These are phyloP conservation scores for Calonectria honghensis DNA, from an alignment of 2,329 filamentous ascomycete species.

Conservation along the genomic window DNA sequence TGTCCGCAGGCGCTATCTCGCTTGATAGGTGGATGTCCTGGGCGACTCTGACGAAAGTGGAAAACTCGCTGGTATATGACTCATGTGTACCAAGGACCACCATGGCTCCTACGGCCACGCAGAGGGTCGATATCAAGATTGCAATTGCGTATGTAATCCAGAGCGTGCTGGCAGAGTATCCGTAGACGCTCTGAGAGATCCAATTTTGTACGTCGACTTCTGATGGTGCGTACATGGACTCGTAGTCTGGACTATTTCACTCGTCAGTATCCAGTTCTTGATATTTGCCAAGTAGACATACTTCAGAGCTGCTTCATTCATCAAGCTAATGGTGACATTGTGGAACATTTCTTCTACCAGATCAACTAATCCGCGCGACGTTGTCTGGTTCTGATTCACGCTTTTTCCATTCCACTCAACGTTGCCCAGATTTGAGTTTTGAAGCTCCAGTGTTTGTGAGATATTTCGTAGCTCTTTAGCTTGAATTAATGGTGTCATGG, in stretches of 20 bases:
- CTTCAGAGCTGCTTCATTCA: conserved; percentile 4
- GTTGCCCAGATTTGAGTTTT: conserved; percentile 17
- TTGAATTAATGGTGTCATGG: conserved; percentile 15
- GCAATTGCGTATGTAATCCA: conserved; percentile 23
- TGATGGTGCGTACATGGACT: conserved; percentile 1
- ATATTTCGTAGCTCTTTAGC: conserved; percentile 6
- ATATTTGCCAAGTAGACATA: not conserved
- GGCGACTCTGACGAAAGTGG: conserved; percentile 8
- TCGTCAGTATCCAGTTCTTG: not conserved
- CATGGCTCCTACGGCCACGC: not conserved
- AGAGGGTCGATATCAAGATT: not conserved
- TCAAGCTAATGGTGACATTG: conserved; percentile 5
- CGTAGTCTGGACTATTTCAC: not conserved
- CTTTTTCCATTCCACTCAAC: conserved; percentile 18
- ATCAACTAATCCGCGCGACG: not conserved
- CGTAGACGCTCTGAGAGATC: conserved; percentile 17
- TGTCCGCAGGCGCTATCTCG: not conserved
- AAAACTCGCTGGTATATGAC: conserved; percentile 15
- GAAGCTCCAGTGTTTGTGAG: not conserved
- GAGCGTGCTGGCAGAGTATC: not conserved
- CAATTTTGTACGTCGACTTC: not conserved
- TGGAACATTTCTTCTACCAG: conserved; percentile 22
- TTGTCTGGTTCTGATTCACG: conserved; percentile 8
- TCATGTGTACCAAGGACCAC: not conserved
- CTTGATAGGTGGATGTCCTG: not conserved